Conservation (phyloP, 805 yeast genomes). For the Saccharomycopsis javanensis region DNA sequence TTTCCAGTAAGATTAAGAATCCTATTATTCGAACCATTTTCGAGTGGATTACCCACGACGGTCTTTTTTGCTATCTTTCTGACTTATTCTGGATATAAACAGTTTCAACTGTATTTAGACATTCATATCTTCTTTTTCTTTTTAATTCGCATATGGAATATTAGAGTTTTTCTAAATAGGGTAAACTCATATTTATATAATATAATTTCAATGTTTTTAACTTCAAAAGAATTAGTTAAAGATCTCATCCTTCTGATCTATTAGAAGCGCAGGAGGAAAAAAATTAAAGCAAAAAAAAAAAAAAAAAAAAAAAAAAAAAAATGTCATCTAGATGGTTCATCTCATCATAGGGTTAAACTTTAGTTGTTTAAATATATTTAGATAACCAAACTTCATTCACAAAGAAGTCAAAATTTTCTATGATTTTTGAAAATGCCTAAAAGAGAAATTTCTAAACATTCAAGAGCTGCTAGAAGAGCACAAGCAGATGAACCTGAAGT, state of each 20-base stretch:
- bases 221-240: not conserved
- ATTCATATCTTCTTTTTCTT: no score
- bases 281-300: no score
- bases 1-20: constrained; percentile 42
- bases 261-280: not conserved
- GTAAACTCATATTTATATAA: not conserved
- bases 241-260: not conserved
- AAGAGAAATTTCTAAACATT: constrained; percentile 17
- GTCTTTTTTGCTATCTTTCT: constrained; percentile 46
- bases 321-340: not conserved
- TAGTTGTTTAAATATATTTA: not conserved
- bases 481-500: constrained; percentile 15
- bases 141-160: not conserved
- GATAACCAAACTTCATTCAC: not conserved
- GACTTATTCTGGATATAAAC: constrained; percentile 39
- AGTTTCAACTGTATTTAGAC: not conserved
- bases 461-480: constrained; percentile 19
- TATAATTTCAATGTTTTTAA: not conserved
- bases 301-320: no score
- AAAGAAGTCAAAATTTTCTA: not conserved
- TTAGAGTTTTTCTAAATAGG: not conserved
- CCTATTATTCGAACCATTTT: constrained; percentile 34
- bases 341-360: not conserved
- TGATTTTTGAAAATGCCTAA: constrained; percentile 10
- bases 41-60: constrained; percentile 50